Percentiles rank a stretch among this genome's conserved stretches.
These are phyloP conservation scores for Ichthyophthirius multifiliis DNA, from an alignment of 169 alveolate species.

Conservation along the genomic window DNA sequence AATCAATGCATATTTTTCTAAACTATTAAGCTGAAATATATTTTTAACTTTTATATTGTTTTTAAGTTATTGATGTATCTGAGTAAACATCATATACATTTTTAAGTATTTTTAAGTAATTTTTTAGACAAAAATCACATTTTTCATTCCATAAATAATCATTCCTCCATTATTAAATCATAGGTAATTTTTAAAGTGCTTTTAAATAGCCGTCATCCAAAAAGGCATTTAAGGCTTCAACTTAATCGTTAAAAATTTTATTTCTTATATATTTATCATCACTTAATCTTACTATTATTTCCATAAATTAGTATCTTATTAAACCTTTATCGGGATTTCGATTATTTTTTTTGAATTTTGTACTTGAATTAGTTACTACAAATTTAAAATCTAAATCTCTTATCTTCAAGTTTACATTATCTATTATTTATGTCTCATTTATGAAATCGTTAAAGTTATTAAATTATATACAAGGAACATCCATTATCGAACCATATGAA, in stretches of 20 bases:
- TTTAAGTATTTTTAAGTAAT: conserved; percentile 23
- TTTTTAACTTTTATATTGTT: conserved; percentile 11
- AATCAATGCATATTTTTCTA: conserved; percentile 26
- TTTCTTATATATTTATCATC: conserved; percentile 53
- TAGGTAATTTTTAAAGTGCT: background rate
- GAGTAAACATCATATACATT: conserved; percentile 31
- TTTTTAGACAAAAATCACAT: conserved; percentile 48
- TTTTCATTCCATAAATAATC: conserved; percentile 60
- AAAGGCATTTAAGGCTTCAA: conserved; percentile 46
- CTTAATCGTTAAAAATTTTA: conserved; percentile 18
- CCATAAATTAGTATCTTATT: conserved; percentile 63
- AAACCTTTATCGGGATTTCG: conserved; percentile 67
- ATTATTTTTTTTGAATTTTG: conserved; percentile 4
- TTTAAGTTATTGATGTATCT: conserved; percentile 12
- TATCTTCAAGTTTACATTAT: conserved; percentile 47
- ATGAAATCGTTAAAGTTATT: conserved; percentile 63
- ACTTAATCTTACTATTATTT: conserved; percentile 52
- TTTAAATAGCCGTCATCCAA: conserved; percentile 22
- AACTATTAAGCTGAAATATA: conserved; percentile 62
- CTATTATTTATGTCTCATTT: conserved; percentile 45
- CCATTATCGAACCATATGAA: conserved; percentile 49
- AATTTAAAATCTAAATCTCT: conserved; percentile 61
- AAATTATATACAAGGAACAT: conserved; percentile 49
- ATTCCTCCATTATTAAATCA: conserved; percentile 34
- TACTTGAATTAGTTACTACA: conserved; percentile 27